Conservation (phyloP, 2,329 filamentous ascomycete species). For the Botrytis fragariae region DNA sequence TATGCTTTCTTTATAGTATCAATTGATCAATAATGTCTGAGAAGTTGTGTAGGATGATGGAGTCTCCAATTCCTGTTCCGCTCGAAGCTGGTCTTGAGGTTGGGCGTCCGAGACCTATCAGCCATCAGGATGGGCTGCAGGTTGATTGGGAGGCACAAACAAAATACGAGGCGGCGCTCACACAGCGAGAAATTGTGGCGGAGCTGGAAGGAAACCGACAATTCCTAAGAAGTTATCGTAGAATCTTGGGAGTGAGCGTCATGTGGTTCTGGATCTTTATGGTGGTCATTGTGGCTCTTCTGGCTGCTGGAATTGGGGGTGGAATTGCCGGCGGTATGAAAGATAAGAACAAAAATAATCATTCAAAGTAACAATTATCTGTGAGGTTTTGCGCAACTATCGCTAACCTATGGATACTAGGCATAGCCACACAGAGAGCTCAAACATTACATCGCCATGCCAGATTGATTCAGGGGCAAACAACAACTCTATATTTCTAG, state of each 20-base stretch:
- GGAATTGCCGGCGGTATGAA: background rate
- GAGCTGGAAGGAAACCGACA: background rate
- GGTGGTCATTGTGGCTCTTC: background rate
- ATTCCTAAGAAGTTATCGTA: background rate
- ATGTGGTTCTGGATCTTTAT: background rate
- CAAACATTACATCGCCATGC: background rate
- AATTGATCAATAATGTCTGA: background rate
- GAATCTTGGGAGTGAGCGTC: conserved; percentile 1
- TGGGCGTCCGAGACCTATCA: background rate
- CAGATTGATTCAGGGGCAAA: background rate
- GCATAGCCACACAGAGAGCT: background rate
- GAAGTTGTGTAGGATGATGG: background rate
- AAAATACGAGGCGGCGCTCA: background rate
- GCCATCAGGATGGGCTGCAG: background rate
- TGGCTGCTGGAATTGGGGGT: background rate
- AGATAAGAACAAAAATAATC: background rate
- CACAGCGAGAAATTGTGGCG: background rate
- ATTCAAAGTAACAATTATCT: background rate
- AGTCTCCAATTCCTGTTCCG: background rate
- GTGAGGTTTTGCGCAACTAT: background rate
- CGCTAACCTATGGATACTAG: background rate
- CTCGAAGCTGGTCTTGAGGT: conserved; percentile 13
- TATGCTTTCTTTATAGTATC: background rate
- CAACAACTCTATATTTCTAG: background rate
- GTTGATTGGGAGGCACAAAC: background rate